Percentiles rank a stretch among this genome's conserved stretches.
Conservation (phyloP, 2,329 filamentous ascomycete genomes). For the Xylaria sp. region DNA sequence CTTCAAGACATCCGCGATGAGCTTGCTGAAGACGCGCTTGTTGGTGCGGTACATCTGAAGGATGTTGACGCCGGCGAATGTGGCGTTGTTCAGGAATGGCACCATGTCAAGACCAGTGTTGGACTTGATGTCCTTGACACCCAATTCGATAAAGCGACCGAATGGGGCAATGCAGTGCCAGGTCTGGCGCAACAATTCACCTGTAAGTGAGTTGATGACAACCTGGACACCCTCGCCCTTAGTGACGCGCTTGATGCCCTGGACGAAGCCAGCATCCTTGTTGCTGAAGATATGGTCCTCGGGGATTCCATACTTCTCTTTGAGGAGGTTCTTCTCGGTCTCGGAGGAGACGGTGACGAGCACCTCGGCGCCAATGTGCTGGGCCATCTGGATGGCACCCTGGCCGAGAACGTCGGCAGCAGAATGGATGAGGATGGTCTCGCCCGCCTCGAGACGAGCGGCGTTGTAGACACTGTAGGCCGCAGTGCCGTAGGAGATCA, state of each 20-base stretch:
- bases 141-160: constrained; percentile 38
- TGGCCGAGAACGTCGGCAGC: constrained; percentile 37
- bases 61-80: constrained; percentile 38
- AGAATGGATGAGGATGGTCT: constrained; percentile 39
- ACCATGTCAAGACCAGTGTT: constrained; percentile 40
- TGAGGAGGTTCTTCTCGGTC: constrained; percentile 36
- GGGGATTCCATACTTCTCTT: constrained; percentile 34
- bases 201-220: constrained; percentile 36
- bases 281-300: constrained; percentile 39
- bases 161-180: constrained; percentile 40
- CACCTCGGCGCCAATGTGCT: constrained; percentile 37
- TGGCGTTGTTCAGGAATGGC: constrained; percentile 38
- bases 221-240: constrained; percentile 36
- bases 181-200: constrained; percentile 37
- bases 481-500: constrained; percentile 38
- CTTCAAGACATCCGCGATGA: constrained; percentile 36
- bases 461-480: constrained; percentile 38
- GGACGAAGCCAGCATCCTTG: constrained; percentile 37
- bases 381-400: constrained; percentile 37
- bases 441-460: constrained; percentile 36
- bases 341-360: constrained; percentile 37
- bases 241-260: constrained; percentile 39
- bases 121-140: constrained; percentile 39
- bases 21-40: constrained; percentile 34
- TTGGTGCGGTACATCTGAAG: constrained; percentile 40